Percentiles rank a stretch among this genome's conserved stretches.
These are phyloP conservation scores for Penicillium paneum DNA, from an alignment of 2,329 filamentous ascomycete species.

Conservation along the genomic window DNA sequence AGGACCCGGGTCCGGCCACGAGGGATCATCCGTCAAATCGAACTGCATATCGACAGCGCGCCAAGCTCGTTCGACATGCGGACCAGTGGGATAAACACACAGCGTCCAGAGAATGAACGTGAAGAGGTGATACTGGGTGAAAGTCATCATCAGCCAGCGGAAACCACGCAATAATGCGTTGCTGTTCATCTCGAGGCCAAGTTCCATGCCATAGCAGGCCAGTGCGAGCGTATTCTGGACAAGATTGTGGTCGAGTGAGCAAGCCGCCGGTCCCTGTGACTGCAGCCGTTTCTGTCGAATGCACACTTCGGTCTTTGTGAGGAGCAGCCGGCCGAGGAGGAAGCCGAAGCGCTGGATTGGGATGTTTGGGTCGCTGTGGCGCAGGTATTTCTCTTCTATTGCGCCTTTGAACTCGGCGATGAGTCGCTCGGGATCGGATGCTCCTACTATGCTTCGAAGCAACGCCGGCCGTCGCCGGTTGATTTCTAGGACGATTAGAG, in stretches of 20 bases:
- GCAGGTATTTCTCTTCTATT: constrained; percentile 50
- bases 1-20: constrained; percentile 21
- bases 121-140: constrained; percentile 45
- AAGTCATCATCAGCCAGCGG: constrained; percentile 41
- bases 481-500: constrained; percentile 53
- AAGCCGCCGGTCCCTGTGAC: constrained; percentile 7
- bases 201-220: constrained; percentile 37
- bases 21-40: constrained; percentile 16
- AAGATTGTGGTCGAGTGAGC: constrained; percentile 17
- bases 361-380: constrained; percentile 53
- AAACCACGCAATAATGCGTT: constrained; percentile 42
- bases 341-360: constrained; percentile 42
- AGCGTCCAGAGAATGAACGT: constrained; percentile 47
- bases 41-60: constrained; percentile 13
- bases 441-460: neutral
- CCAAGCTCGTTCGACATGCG: constrained; percentile 36
- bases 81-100: constrained; percentile 38
- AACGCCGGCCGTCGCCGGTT: constrained; percentile 37
- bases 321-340: constrained; percentile 28
- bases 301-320: constrained; percentile 38
- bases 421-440: constrained; percentile 30
- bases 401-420: constrained; percentile 45
- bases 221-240: constrained; percentile 36
- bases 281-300: constrained; percentile 27
- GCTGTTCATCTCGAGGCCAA: constrained; percentile 25